Evolutionary conservation across 202 grass and related monocot genomes (phyloP).

Genomic region (Panicum hallii): DNA sequence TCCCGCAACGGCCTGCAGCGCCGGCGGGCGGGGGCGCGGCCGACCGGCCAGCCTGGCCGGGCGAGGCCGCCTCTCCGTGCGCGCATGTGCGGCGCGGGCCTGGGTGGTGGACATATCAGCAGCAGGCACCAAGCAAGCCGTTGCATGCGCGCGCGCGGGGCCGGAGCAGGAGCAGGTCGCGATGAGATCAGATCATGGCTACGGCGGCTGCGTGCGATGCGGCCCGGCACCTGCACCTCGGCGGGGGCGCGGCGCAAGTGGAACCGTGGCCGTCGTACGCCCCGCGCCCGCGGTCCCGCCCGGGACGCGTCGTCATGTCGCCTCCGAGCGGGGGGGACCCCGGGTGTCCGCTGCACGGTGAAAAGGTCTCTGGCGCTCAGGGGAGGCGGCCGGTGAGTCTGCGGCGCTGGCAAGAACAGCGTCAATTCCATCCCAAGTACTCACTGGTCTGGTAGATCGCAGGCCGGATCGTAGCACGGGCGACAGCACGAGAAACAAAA

Average conservation of each 20-base stretch:
- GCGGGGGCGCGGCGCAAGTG: neutral
- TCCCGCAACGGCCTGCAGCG: neutral
- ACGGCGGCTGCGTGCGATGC: too few relatives aligned
- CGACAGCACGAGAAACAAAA: neutral
- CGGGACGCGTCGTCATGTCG: neutral
- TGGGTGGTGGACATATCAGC: constrained; percentile 21
- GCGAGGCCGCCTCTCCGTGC: neutral
- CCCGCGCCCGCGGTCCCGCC: neutral
- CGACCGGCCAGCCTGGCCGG: neutral
- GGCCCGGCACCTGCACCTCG: neutral
- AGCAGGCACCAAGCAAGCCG: neutral
- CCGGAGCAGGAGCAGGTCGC: too few relatives aligned
- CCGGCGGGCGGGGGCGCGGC: neutral
- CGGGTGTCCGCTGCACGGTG: neutral
- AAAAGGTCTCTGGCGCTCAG: neutral
- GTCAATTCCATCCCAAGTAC: neutral
- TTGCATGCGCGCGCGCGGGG: too few relatives aligned
- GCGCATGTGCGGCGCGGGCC: neutral
- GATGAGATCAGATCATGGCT: neutral
- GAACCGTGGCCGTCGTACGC: neutral
- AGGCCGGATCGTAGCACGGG: too few relatives aligned
- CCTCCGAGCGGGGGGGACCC: neutral
- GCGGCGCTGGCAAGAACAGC: neutral
- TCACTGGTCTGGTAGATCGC: neutral
- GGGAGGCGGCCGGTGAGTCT: too few relatives aligned